Evolutionary conservation across 192 early-diverging fungal species (phyloP), one percentile per base, ranked within the genome.

Genomic region (Backusella liffmaniae): DNA sequence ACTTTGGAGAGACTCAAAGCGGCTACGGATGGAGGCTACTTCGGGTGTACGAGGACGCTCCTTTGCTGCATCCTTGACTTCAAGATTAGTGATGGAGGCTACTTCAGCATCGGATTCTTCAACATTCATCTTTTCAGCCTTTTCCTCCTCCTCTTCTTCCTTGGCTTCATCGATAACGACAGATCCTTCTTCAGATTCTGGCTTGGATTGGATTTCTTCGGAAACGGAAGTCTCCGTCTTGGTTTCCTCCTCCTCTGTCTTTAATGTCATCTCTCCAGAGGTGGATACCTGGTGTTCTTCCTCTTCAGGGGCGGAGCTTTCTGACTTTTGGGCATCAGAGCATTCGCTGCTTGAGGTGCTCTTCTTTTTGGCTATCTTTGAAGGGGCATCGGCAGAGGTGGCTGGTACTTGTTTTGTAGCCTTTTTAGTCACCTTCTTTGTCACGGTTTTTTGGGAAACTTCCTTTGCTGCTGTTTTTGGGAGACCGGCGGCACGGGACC

Each of bases 1-100:
- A 6, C 21, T 49, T 18, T 71, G 35, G 39, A 71, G 39, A 6
- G 39, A 51, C 65, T 72, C 76, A 77, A 77, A 72, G 21, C 67
- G 23, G 36, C 49, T 72, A 65, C 76, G 68, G 46, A 74, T 35
- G 8, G 56, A 65, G 29, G 73, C 4, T 0, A 74, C n/a, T 66
- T 74, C 62, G 21, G 59, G 73, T 34, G 62, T 74, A 26, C 37
- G 30, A 26, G 53, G 35, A 23, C 70, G 37, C 21, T 68, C 46
- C 29, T 69, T 51, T 5, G 21, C 13, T 12, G 18, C 41, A 37
- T 56, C 36, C 23, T 59, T 37, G 16, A 21, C 67, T 69, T 69
- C 56, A 62, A 62, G 46, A 4, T 73, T 65, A 26, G 59, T 67
- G 12, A 67, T 76, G 6, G 53, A 34, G 15, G 44, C 67, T 0